Conservation (phyloP, 2,329 filamentous ascomycete genomes). For the Arthrobotrys musiformis region DNA sequence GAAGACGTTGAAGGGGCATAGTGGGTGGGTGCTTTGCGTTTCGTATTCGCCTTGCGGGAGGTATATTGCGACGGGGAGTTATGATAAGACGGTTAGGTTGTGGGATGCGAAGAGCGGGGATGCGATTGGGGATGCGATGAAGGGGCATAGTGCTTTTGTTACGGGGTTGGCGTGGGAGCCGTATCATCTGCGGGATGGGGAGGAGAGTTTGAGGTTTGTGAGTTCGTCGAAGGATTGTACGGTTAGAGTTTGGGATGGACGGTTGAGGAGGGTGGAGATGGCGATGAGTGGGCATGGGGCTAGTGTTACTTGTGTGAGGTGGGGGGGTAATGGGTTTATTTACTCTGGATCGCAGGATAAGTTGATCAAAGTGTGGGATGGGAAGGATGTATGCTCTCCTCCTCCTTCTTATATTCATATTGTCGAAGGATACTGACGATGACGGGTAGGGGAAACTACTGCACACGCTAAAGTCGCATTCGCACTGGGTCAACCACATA, state of each 20-base stretch:
- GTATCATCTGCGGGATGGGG: constrained; percentile 34
- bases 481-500: constrained; percentile 95
- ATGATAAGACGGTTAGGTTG: constrained; percentile 43
- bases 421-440: not conserved
- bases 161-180: constrained; percentile 52
- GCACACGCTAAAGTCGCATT: constrained; percentile 82
- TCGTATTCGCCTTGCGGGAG: constrained; percentile 32
- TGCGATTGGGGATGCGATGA: constrained; percentile 51
- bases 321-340: constrained; percentile 52
- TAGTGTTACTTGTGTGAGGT: constrained; percentile 77
- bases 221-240: constrained; percentile 56
- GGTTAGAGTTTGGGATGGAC: constrained; percentile 55
- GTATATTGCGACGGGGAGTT: constrained; percentile 46
- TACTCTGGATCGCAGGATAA: constrained; percentile 54
- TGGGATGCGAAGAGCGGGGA: constrained; percentile 50
- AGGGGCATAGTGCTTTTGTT: constrained; percentile 41
- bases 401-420: not conserved
- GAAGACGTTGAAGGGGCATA: constrained; percentile 71
- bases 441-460: constrained; percentile 80
- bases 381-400: constrained; percentile 46
- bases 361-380: constrained; percentile 54
- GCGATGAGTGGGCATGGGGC: constrained; percentile 85
- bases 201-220: constrained; percentile 38
- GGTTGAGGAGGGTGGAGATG: constrained; percentile 69
- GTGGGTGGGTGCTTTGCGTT: constrained; percentile 45